Evolutionary conservation across 1,284 basidiomycete species (phyloP).

Genomic region (Ustilago sp.): DNA sequence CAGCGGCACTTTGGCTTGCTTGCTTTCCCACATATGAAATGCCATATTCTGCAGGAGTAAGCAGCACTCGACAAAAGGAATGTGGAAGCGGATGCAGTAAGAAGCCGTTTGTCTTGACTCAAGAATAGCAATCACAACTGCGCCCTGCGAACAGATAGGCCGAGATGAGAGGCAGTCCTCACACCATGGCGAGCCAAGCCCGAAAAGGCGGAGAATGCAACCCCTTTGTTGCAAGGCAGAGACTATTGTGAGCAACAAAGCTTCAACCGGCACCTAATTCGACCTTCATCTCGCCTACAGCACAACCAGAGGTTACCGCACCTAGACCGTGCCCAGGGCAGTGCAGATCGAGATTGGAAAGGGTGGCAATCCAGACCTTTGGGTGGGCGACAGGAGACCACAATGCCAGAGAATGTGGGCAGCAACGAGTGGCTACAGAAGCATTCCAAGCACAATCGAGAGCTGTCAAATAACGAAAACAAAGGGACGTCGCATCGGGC

Average conservation of each 20-base stretch:
- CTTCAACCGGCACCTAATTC: background rate
- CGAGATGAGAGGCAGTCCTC: too few relatives aligned
- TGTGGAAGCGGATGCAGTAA: background rate
- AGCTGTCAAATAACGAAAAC: constrained; percentile 31
- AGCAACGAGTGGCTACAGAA: background rate
- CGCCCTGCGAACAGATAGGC: too few relatives aligned
- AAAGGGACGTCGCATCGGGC: constrained; percentile 4
- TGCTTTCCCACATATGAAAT: background rate
- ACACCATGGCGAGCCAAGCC: too few relatives aligned
- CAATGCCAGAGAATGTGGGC: background rate
- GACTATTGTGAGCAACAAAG: constrained; percentile 1
- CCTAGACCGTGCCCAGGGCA: background rate
- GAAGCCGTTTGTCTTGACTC: constrained; percentile 22
- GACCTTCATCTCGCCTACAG: background rate
- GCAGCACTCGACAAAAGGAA: background rate
- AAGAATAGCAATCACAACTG: too few relatives aligned
- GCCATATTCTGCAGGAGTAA: background rate
- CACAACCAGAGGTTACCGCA: background rate
- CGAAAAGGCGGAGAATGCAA: background rate
- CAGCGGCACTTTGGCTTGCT: background rate
- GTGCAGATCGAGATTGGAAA: background rate
- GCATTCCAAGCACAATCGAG: constrained; percentile 1
- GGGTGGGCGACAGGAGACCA: background rate
- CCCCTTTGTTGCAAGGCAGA: constrained; percentile 2
- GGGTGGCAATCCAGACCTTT: background rate